Base-by-base conservation (phyloP, 768 basidiomycete genomes). In the Suillus discolor region DNA sequence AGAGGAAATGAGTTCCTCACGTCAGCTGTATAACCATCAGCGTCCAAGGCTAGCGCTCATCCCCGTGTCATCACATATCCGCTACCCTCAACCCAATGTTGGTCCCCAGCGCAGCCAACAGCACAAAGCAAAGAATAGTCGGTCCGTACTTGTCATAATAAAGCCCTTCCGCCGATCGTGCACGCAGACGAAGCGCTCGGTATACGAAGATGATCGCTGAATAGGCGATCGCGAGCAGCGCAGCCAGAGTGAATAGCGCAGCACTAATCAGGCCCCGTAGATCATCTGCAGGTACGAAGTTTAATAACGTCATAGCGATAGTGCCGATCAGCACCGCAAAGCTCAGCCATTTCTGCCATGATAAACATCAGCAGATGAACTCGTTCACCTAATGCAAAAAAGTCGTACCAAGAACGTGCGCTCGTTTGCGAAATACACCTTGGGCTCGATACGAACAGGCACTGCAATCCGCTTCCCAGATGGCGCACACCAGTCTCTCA, bases 361-460 rank as follows among this genome's bases (percentile, higher is more conserved):
- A 47, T 42, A 18, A 23, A 34, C 49, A 60, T 64, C 36, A 23
- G 12, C 15, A 31, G 34, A 28, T 68, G 45, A 71, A 63, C 54
- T 39, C 28, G 28, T 60, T 18, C 54, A 11, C 6, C 13, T 42
- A 51, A 51, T 25, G 7, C 39, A 31, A 38, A 11, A 4, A 31
- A 65, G 31, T 82, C 94, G 78, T 75, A 93, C 95, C 79, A 96
- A 76, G 84, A 96, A 97, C 16, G 96, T 99, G 67, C 97, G 84
- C 78, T 98, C 96, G 44, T 91, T 89, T 7, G 97, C 97, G 75
- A 98, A 99, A 74, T 96, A 97, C 4, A 97, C 96, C 79, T 99
- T 99, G 36, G 97, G 97, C 77, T 99, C 97, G 57, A 99, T 87
- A 62, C 97, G 87, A n/a, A 99, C 91, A 31, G 97, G 96, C 3